A percentile compares a stretch with the other conserved stretches of the same genome.
Conservation (phyloP, 73 alveolate species). For the Symbiodinium pilosum region DNA sequence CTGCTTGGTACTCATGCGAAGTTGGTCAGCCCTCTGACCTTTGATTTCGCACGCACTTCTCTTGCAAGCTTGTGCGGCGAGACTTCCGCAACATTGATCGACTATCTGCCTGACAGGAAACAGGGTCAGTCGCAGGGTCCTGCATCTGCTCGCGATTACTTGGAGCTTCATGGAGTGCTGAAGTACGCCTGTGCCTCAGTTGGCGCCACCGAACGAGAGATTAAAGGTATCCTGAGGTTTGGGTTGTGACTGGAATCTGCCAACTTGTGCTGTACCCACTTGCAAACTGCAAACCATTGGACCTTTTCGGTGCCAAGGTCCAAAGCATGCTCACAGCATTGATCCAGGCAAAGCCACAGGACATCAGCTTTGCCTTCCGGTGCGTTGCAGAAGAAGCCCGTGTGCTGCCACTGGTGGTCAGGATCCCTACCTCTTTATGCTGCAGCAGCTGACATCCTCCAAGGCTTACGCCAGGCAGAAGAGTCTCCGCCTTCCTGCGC, state of each 20-base stretch:
- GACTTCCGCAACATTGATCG: no score
- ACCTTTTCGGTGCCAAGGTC: constrained; percentile 40
- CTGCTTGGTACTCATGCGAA: no score
- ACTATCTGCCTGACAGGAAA: neutral
- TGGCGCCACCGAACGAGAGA: neutral
- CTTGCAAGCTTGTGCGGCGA: no score
- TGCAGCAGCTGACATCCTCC: constrained; percentile 56
- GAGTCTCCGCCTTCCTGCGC: neutral
- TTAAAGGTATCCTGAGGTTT: neutral
- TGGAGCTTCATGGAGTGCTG: constrained; percentile 65
- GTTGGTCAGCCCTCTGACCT: no score
- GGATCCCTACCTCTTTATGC: constrained; percentile 68
- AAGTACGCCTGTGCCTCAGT: constrained; percentile 15
- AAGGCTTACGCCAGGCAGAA: neutral
- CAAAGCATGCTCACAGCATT: constrained; percentile 82
- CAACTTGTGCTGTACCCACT: no score
- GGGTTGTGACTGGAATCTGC: no score
- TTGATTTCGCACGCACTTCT: no score
- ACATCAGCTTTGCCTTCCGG: neutral
- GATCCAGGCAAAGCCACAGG: constrained; percentile 72
- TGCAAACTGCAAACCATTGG: no score
- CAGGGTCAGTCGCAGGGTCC: neutral
- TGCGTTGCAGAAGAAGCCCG: no score
- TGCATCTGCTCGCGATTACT: constrained; percentile 29
- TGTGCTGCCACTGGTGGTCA: no score